Evolutionary conservation across 2,329 filamentous ascomycete genomes (phyloP).

Genomic region (Lomentospora prolificans): DNA sequence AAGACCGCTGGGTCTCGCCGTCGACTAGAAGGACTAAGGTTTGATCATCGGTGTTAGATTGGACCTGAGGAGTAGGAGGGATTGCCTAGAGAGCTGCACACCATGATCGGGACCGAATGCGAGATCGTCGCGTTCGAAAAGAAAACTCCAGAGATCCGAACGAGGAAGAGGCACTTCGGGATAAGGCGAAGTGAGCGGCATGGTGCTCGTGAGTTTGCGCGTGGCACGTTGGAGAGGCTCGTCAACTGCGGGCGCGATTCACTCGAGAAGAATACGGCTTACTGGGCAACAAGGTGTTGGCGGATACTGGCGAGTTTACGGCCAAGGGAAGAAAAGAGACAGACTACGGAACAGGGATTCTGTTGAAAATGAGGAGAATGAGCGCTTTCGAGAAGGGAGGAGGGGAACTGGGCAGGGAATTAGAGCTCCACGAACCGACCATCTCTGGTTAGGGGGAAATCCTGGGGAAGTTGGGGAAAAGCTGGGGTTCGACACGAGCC

Average conservation of each 20-base stretch:
- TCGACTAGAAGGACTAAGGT: conserved; percentile 66
- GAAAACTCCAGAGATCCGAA: conserved; percentile 66
- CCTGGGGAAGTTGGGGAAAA: neutral
- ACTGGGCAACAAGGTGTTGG: no score
- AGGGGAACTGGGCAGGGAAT: neutral
- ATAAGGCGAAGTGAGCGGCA: conserved; percentile 64
- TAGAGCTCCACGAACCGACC: neutral
- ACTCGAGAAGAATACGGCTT: no score
- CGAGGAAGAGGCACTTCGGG: conserved; percentile 59
- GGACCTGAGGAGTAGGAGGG: neutral
- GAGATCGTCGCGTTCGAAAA: conserved; percentile 61
- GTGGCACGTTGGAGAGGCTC: neutral
- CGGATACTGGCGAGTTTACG: no score
- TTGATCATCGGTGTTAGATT: neutral
- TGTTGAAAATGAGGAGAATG: neutral
- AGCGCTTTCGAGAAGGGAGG: neutral
- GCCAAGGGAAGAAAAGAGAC: neutral
- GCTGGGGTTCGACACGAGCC: neutral
- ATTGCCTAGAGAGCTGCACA: conserved; percentile 26
- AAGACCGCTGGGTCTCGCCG: conserved; percentile 54
- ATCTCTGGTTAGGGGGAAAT: neutral
- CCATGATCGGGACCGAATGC: conserved; percentile 64
- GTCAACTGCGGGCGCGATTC: no score
- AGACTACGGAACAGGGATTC: neutral
- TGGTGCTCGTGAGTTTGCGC: conserved; percentile 23